Evolutionary conservation across 192 early-diverging fungal species (phyloP).

Genomic region (Umbelopsis sp.): DNA sequence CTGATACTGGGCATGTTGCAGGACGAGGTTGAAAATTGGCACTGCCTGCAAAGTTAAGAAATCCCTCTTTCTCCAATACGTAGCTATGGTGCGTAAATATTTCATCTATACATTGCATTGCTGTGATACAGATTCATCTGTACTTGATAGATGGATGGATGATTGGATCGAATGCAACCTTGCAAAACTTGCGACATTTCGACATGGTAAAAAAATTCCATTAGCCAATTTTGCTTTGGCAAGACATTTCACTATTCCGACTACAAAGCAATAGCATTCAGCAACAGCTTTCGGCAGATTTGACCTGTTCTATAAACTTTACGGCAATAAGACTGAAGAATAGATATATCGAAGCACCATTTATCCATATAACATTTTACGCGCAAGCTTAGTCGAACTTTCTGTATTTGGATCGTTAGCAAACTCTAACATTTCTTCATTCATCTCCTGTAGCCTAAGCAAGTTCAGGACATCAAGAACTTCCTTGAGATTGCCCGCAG

Average conservation of each 20-base stretch:
- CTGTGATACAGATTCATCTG: neutral
- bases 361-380: no score
- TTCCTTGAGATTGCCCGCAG: conserved; percentile 94
- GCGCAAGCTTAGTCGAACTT: no score
- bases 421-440: neutral
- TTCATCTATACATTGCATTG: neutral
- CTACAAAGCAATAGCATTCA: neutral
- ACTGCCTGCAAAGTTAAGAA: neutral
- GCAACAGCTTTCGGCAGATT: neutral
- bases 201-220: neutral
- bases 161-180: neutral
- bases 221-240: neutral
- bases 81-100: conserved; percentile 13
- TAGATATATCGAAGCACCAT: no score
- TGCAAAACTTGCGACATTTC: neutral
- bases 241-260: neutral
- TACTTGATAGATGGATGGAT: neutral
- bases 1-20: neutral
- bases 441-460: conserved; percentile 75
- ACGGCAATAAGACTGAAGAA: no score
- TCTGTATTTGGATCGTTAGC: neutral
- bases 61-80: conserved; percentile 16
- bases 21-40: neutral
- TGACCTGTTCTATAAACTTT: no score
- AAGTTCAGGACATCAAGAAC: conserved; percentile 97